phyloP scores from a whole-genome alignment of 1,284 basidiomycete genomes.

The Pholiota adiposa region DNA sequence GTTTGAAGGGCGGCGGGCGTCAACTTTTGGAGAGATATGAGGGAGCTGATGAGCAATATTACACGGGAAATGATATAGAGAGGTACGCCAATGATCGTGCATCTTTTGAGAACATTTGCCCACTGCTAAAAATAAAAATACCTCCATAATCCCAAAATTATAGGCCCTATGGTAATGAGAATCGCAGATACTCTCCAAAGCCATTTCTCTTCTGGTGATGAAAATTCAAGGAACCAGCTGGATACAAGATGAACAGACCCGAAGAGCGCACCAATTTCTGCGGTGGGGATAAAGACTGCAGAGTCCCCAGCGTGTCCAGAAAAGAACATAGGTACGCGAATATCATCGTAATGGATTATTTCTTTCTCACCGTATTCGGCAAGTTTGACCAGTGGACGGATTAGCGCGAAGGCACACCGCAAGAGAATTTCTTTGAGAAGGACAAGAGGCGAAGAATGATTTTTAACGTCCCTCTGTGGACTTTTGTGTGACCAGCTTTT shows the following conservation, averaged over 20 bases:
- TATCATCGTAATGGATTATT: not conserved
- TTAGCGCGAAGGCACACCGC: not conserved
- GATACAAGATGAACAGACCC: not conserved
- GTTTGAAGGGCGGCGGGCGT: not conserved
- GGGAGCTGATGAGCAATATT: not conserved
- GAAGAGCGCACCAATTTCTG: not conserved
- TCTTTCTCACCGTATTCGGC: not conserved
- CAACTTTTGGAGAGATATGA: not conserved
- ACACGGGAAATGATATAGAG: not conserved
- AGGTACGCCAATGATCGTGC: not conserved
- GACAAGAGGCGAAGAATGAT: not conserved
- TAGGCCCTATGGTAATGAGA: not conserved
- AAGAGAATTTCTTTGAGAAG: not conserved
- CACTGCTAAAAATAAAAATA: not conserved
- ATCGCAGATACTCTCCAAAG: not conserved
- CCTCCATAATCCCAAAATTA: not conserved
- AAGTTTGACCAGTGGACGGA: not conserved
- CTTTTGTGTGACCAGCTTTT: not conserved
- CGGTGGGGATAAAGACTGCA: not conserved
- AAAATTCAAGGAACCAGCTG: not conserved
- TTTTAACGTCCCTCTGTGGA: not conserved
- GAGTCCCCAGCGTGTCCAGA: not conserved
- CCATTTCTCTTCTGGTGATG: not conserved
- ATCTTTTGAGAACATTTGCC: not conserved
- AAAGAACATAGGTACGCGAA: not conserved